These are phyloP conservation scores for Aspergillus unguis DNA, from an alignment of 2,329 filamentous ascomycete genomes.

Conservation along the genomic window DNA sequence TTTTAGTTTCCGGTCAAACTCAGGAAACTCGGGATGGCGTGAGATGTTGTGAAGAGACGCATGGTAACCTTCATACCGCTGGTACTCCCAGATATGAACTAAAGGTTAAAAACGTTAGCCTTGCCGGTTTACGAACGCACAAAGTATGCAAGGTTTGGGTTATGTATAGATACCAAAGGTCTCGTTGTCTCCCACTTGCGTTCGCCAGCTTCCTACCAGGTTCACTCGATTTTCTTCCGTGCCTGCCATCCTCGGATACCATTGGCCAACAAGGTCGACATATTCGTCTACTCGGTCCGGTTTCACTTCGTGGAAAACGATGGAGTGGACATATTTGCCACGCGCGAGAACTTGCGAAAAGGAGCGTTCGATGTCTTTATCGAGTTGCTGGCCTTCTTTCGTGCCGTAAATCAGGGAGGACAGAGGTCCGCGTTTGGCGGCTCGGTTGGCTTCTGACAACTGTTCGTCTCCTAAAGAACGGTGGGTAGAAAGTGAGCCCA, in stretches of 20 bases:
- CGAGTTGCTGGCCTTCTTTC: slow-evolving; percentile 88
- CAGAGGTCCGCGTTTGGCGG: slow-evolving; percentile 67
- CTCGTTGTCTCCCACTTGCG: slow-evolving; percentile 94
- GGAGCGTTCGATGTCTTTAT: slow-evolving; percentile 91
- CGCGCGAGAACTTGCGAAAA: slow-evolving; percentile 93
- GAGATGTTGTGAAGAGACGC: slow-evolving; percentile 83
- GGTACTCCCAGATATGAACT: slow-evolving; percentile 99
- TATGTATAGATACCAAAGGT: slow-evolving; percentile 72
- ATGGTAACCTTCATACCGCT: slow-evolving; percentile 94
- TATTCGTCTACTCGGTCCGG: slow-evolving; percentile 96
- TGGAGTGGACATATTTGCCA: slow-evolving; percentile 97
- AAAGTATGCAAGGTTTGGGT: background rate
- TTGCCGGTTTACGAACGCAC: background rate
- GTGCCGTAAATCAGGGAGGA: slow-evolving; percentile 95
- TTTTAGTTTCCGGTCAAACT: slow-evolving; percentile 81
- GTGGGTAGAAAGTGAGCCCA: slow-evolving; percentile 59
- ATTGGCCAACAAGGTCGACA: slow-evolving; percentile 78
- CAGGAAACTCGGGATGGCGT: slow-evolving; percentile 74
- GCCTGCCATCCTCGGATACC: slow-evolving; percentile 87
- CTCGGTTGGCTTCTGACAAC: slow-evolving; percentile 57
- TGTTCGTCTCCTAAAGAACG: slow-evolving; percentile 55
- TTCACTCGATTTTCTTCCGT: slow-evolving; percentile 89
- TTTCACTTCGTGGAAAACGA: slow-evolving; percentile 94
- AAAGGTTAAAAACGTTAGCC: slow-evolving; percentile 26
- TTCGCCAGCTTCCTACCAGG: slow-evolving; percentile 95